A percentile compares a stretch with the other conserved stretches of the same genome.
Conservation (phyloP, 225 moss, liverwort and hornwort species). For the Marchantia paleacea region DNA sequence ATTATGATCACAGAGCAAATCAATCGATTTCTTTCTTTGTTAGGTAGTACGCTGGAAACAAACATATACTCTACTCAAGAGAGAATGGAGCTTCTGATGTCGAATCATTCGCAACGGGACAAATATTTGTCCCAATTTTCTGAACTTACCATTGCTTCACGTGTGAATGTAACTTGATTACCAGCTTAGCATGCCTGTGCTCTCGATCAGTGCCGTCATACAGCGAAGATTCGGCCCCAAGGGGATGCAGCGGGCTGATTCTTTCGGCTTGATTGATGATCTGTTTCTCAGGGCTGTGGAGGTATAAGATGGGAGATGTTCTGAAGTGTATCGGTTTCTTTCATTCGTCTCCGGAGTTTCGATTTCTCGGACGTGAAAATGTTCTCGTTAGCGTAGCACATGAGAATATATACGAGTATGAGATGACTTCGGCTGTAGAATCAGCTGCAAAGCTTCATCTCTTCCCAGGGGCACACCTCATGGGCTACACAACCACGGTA, state of each 20-base stretch:
- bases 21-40: too few relatives aligned
- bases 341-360: neutral
- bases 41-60: neutral
- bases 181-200: neutral
- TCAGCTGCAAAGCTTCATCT: neutral
- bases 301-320: constrained; percentile 2
- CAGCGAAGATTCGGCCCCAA: too few relatives aligned
- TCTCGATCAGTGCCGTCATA: too few relatives aligned
- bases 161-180: neutral
- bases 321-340: neutral
- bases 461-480: neutral
- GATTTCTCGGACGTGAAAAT: neutral
- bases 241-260: neutral
- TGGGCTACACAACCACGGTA: neutral
- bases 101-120: too few relatives aligned
- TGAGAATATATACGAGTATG: neutral
- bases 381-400: neutral
- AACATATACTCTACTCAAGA: neutral
- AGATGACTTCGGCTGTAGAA: neutral
- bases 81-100: neutral
- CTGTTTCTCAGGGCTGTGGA: neutral
- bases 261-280: neutral
- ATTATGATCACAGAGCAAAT: too few relatives aligned
- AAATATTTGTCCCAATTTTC: neutral
- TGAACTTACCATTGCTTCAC: too few relatives aligned